phyloP scores from a whole-genome alignment of 2,329 filamentous ascomycete genomes.

The Sporothrix euskadiensis region DNA sequence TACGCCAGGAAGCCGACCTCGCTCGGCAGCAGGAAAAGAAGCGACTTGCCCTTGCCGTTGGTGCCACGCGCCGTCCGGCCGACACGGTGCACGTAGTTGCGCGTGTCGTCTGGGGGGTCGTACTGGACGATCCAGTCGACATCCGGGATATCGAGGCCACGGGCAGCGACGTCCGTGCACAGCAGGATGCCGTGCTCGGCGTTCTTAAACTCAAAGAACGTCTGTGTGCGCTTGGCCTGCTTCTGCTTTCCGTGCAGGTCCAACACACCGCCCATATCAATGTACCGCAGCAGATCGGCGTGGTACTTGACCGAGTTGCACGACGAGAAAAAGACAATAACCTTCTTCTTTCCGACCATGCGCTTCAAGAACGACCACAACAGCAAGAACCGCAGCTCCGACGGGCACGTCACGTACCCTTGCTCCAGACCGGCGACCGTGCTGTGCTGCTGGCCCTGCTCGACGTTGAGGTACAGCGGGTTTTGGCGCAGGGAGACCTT shows the following conservation, averaged over 20 bases:
- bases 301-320: constrained; percentile 96
- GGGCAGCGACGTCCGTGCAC: constrained; percentile 93
- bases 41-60: constrained; percentile 78
- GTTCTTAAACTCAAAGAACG: constrained; percentile 89
- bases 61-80: constrained; percentile 88
- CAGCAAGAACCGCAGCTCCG: constrained; percentile 88
- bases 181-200: constrained; percentile 82
- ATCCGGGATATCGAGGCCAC: constrained; percentile 89
- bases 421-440: constrained; percentile 94
- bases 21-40: constrained; percentile 90
- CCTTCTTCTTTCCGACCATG: constrained; percentile 94
- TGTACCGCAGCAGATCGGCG: constrained; percentile 93
- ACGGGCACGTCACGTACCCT: constrained; percentile 91
- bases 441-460: constrained; percentile 72
- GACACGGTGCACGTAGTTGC: constrained; percentile 93
- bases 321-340: constrained; percentile 93
- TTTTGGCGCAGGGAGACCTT: constrained; percentile 88
- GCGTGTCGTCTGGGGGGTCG: constrained; percentile 86
- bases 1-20: constrained; percentile 92
- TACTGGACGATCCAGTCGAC: constrained; percentile 98
- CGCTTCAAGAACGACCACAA: constrained; percentile 93
- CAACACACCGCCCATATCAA: constrained; percentile 73
- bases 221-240: constrained; percentile 91
- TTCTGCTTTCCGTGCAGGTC: constrained; percentile 94
- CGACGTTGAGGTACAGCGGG: constrained; percentile 95